Evolutionary conservation across 306 rosid genomes (phyloP).

Genomic region (Cucumis hystrix): DNA sequence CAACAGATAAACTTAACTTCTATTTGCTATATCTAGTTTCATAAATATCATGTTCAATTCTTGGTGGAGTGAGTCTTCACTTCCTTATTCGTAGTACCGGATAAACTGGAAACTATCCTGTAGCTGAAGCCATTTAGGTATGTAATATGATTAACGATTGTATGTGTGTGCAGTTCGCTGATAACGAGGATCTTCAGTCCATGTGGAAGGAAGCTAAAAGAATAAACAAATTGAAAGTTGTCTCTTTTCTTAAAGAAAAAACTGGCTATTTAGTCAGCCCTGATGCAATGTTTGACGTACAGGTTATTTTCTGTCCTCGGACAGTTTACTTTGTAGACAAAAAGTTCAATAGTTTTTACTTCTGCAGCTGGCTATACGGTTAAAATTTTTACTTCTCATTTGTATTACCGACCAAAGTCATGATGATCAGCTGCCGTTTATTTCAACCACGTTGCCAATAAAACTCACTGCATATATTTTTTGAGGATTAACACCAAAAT

Average conservation of each 20-base stretch:
- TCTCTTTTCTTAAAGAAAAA: constrained; percentile 50
- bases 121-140: background rate
- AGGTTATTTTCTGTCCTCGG: constrained; percentile 31
- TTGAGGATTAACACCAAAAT: background rate
- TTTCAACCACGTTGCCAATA: background rate
- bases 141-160: background rate
- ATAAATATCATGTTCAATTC: background rate
- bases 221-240: constrained; percentile 74
- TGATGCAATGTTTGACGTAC: constrained; percentile 89
- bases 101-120: background rate
- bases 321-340: background rate
- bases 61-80: background rate
- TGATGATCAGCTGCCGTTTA: background rate
- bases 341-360: background rate
- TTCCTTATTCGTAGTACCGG: background rate
- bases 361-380: background rate
- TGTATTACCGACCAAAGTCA: background rate
- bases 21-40: background rate
- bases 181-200: constrained; percentile 61
- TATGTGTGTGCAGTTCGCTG: constrained; percentile 47
- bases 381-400: background rate
- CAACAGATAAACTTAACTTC: background rate
- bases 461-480: background rate
- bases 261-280: constrained; percentile 84
- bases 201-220: constrained; percentile 77